Conservation (phyloP, 768 basidiomycete species). For the Lactarius pseudohatsudake region DNA sequence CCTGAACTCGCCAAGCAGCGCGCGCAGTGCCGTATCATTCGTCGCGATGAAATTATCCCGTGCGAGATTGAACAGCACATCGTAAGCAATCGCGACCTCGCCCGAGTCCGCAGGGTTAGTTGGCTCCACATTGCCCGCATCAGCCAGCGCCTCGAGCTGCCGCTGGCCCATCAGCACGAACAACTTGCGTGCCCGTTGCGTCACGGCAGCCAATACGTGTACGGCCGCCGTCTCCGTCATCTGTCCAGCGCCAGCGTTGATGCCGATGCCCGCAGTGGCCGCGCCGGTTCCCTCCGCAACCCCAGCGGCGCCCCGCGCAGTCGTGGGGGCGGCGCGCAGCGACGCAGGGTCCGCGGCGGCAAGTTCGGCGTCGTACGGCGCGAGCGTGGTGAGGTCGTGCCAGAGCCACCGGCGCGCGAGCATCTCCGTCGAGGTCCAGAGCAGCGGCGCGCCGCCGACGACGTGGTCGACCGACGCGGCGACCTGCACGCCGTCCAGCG, state of each 20-base stretch:
- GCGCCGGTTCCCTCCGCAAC: background rate
- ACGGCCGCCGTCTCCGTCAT: constrained; percentile 77
- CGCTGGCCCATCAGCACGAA: constrained; percentile 68
- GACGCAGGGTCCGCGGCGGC: constrained; percentile 64
- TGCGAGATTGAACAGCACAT: constrained; percentile 69
- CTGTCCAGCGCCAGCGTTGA: constrained; percentile 37
- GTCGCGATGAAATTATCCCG: constrained; percentile 86
- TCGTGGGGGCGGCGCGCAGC: constrained; percentile 45
- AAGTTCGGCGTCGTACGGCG: constrained; percentile 78
- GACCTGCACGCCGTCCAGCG: constrained; percentile 75
- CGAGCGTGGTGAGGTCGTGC: constrained; percentile 89
- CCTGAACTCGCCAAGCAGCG: constrained; percentile 84
- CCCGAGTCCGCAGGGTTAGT: constrained; percentile 42
- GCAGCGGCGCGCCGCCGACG: constrained; percentile 56
- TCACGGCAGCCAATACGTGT: constrained; percentile 85
- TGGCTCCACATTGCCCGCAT: constrained; percentile 28
- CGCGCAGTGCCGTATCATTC: constrained; percentile 79
- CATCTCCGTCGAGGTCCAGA: constrained; percentile 76
- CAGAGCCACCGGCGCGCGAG: constrained; percentile 65
- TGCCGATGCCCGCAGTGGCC: constrained; percentile 37
- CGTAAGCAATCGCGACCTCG: constrained; percentile 60
- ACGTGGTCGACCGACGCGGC: constrained; percentile 86
- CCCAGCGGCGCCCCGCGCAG: constrained; percentile 30
- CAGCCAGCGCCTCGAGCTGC: constrained; percentile 64
- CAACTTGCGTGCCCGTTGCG: constrained; percentile 80